Evolutionary conservation across 2,329 filamentous ascomycete species (phyloP).

Genomic region (Colletotrichum salicis): DNA sequence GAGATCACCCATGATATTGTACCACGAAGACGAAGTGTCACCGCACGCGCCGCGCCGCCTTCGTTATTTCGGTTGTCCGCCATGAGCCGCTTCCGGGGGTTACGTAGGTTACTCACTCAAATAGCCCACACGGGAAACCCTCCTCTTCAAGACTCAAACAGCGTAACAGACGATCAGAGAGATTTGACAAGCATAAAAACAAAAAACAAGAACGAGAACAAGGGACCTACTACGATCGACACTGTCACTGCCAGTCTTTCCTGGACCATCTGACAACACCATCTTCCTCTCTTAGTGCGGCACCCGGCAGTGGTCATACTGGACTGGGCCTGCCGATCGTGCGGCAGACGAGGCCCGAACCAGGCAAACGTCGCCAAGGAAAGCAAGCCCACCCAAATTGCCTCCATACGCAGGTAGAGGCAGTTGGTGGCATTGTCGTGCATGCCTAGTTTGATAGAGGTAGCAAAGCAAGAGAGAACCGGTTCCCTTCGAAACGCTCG

Average conservation of each 20-base stretch:
- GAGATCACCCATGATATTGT: neutral
- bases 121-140: neutral
- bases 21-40: neutral
- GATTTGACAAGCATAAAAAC: neutral
- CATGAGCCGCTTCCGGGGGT: conserved; percentile 6
- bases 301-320: conserved; percentile 5
- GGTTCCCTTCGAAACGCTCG: conserved; percentile 7
- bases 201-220: neutral
- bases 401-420: no score
- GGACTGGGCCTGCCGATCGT: conserved; percentile 31
- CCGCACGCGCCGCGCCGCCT: conserved; percentile 29
- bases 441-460: conserved; percentile 4
- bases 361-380: conserved; percentile 25
- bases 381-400: neutral
- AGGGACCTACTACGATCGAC: neutral
- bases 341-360: conserved; percentile 24
- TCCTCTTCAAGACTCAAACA: neutral
- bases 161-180: neutral
- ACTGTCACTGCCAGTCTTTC: neutral
- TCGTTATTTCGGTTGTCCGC: neutral
- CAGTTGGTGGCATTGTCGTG: neutral
- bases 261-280: neutral
- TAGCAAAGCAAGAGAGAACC: neutral
- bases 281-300: conserved; percentile 3
- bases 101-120: neutral